These are phyloP conservation scores for Coemansia sp. DNA, from an alignment of 192 early-diverging fungal species.

Conservation along the genomic window DNA sequence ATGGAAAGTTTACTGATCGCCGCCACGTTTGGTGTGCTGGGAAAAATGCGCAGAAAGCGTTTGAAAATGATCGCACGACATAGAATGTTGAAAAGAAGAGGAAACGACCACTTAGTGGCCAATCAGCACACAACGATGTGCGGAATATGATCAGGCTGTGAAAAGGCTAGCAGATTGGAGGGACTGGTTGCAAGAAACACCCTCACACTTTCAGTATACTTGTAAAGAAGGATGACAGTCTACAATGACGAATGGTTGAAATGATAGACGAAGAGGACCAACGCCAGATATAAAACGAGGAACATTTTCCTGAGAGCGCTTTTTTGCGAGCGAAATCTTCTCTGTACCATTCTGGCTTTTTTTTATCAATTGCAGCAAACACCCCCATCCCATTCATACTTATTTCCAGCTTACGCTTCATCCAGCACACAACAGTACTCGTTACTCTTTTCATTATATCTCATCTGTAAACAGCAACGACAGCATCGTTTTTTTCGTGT, in stretches of 20 bases:
- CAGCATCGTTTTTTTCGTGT: not conserved
- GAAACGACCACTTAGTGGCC: not conserved
- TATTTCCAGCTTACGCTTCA: not conserved
- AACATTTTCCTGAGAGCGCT: not conserved
- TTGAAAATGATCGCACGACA: not conserved
- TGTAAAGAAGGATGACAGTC: too few species aligned
- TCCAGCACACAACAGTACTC: too few species aligned
- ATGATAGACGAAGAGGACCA: too few species aligned
- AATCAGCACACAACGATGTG: not conserved
- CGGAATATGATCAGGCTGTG: not conserved
- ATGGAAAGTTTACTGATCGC: too few species aligned
- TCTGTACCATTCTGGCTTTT: not conserved
- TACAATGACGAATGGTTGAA: too few species aligned
- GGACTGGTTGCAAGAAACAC: not conserved
- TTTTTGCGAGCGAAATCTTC: not conserved
- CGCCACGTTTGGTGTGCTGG: not conserved
- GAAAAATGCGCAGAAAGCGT: too few species aligned
- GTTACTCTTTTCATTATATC: not conserved
- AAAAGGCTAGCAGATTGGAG: not conserved
- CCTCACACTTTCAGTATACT: not conserved
- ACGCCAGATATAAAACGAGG: not conserved
- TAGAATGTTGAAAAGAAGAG: not conserved
- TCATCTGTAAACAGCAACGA: not conserved
- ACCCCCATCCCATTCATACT: not conserved
- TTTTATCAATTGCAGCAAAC: too few species aligned